Percentiles rank a stretch among this genome's conserved stretches.
Evolutionary conservation across 805 yeast species (phyloP).

Genomic region (Yamadazyma kitorensis): DNA sequence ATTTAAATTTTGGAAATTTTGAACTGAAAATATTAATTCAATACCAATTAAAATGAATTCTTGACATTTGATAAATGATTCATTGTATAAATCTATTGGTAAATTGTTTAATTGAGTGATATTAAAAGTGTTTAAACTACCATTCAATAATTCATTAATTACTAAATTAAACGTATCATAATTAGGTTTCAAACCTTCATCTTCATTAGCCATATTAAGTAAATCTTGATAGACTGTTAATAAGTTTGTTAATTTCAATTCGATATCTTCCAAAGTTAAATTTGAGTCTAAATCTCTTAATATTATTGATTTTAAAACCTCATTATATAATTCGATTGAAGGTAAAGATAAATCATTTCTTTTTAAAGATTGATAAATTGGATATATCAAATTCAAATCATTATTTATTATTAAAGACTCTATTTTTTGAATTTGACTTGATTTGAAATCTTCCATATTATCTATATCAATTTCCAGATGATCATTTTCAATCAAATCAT

Average conservation of each 20-base stretch:
- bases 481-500: not conserved
- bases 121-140: slow-evolving; percentile 40
- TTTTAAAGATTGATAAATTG: slow-evolving; percentile 39
- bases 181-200: slow-evolving; percentile 46
- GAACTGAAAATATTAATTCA: slow-evolving; percentile 46
- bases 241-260: slow-evolving; percentile 58
- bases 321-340: slow-evolving; percentile 49
- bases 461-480: not conserved
- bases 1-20: slow-evolving; percentile 33
- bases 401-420: slow-evolving; percentile 10
- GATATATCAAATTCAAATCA: slow-evolving; percentile 34
- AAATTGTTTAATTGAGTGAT: slow-evolving; percentile 7
- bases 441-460: slow-evolving; percentile 7
- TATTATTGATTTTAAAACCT: slow-evolving; percentile 53
- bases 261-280: slow-evolving; percentile 37
- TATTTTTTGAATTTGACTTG: slow-evolving; percentile 7
- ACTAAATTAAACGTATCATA: slow-evolving; percentile 49
- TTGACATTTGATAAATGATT: slow-evolving; percentile 41
- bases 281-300: slow-evolving; percentile 46
- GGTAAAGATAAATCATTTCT: slow-evolving; percentile 44
- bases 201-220: slow-evolving; percentile 22
- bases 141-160: slow-evolving; percentile 49
- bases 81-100: slow-evolving; percentile 27
- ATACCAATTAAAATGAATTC: slow-evolving; percentile 44
- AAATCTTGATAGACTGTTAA: slow-evolving; percentile 69